Conservation (phyloP, 805 yeast genomes). For the Ogataea allantospora region DNA sequence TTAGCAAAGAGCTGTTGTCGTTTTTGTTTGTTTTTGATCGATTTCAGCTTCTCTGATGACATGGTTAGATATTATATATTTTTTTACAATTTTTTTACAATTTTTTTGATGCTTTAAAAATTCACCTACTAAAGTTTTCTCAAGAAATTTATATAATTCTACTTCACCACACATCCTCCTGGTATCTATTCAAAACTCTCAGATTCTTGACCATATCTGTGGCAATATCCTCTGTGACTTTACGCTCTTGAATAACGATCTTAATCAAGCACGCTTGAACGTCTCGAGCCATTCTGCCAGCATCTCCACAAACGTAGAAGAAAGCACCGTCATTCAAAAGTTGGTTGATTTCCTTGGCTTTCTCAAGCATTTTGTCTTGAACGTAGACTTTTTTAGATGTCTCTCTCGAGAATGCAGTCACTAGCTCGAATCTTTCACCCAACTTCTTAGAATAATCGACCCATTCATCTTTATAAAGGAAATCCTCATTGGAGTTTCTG, state of each 20-base stretch:
- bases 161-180: constrained; percentile 93
- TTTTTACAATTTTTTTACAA: background rate
- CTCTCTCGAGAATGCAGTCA: constrained; percentile 87
- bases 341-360: constrained; percentile 52
- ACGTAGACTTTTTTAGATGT: constrained; percentile 68
- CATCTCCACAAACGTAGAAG: constrained; percentile 96
- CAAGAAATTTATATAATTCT: background rate
- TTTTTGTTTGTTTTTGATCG: constrained; percentile 71
- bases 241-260: constrained; percentile 62
- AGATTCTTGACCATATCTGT: constrained; percentile 72
- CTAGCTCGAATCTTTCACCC: constrained; percentile 63
- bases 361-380: constrained; percentile 68
- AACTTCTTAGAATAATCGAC: constrained; percentile 59
- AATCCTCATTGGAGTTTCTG: constrained; percentile 76
- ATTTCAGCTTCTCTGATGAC: constrained; percentile 39
- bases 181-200: constrained; percentile 84
- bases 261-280: constrained; percentile 69
- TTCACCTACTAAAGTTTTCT: constrained; percentile 1
- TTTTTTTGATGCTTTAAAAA: constrained; percentile 6
- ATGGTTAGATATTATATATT: constrained; percentile 8
- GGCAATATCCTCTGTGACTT: constrained; percentile 65
- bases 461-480: constrained; percentile 89
- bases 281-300: constrained; percentile 92
- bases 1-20: constrained; percentile 77
- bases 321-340: constrained; percentile 70